Percentiles rank a stretch among this genome's conserved stretches.
Evolutionary conservation across 768 basidiomycete species (phyloP).

Genomic region (Boletus bicolor): DNA sequence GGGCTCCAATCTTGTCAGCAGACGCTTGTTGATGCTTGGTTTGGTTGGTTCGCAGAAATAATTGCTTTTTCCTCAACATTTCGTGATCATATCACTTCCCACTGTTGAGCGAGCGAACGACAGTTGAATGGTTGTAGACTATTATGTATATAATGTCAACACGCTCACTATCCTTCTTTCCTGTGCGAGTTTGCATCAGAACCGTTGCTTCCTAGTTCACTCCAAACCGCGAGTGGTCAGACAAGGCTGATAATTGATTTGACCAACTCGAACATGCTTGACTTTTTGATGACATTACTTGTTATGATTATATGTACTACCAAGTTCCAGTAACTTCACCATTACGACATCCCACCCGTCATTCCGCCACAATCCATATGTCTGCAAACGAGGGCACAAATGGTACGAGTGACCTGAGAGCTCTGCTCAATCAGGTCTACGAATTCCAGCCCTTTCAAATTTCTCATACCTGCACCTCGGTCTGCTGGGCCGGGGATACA

Average conservation of each 20-base stretch:
- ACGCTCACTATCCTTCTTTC: slow-evolving; percentile 4
- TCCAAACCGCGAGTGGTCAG: no score
- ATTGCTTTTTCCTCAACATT: not conserved
- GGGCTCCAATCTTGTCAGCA: slow-evolving; percentile 39
- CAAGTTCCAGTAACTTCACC: not conserved
- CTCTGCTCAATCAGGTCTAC: not conserved
- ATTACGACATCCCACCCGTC: no score
- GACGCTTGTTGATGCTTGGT: slow-evolving; percentile 51
- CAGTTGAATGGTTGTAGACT: slow-evolving; percentile 13
- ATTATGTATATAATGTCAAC: slow-evolving; percentile 5
- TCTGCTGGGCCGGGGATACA: not conserved
- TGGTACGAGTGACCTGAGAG: not conserved
- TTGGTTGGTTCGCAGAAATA: slow-evolving; percentile 32
- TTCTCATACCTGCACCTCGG: not conserved
- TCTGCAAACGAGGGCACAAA: not conserved
- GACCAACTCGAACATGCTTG: not conserved
- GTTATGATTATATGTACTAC: not conserved
- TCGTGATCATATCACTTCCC: not conserved
- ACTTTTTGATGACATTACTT: not conserved
- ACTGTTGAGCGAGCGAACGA: not conserved
- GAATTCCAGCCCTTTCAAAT: not conserved
- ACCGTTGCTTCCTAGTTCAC: not conserved
- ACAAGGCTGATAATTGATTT: not conserved
- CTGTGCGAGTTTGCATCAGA: not conserved
- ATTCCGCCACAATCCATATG: not conserved